phyloP scores from a whole-genome alignment of 1,284 basidiomycete genomes.

The Sporisorium scitamineum region DNA sequence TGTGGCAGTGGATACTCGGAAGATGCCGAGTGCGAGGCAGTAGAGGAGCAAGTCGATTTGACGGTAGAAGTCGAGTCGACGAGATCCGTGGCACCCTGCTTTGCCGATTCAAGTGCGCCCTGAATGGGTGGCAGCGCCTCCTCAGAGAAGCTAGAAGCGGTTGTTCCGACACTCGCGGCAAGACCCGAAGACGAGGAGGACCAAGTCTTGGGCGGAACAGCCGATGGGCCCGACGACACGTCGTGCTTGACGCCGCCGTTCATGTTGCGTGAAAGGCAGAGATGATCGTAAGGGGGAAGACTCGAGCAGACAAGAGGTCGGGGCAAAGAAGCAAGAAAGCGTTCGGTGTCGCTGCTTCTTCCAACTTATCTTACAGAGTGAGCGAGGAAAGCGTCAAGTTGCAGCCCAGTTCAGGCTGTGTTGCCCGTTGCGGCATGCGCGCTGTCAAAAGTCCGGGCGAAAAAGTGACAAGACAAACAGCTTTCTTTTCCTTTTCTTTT shows the following conservation, averaged over 20 bases:
- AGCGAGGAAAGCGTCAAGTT: too few species aligned
- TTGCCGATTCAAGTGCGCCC: conserved; percentile 17
- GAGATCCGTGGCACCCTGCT: conserved; percentile 12
- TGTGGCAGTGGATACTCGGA: conserved; percentile 33
- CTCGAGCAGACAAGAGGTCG: background rate
- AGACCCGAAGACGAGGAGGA: background rate
- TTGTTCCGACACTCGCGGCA: too few species aligned
- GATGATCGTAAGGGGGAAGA: too few species aligned
- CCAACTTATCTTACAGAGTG: too few species aligned
- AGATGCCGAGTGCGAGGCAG: too few species aligned
- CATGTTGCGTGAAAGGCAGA: conserved; percentile 17
- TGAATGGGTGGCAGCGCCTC: conserved; percentile 40
- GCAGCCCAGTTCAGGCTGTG: too few species aligned
- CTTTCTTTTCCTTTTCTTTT: background rate
- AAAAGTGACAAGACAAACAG: conserved; percentile 2
- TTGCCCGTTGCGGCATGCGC: too few species aligned
- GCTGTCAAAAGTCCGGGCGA: too few species aligned
- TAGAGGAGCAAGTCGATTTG: too few species aligned
- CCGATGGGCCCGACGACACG: conserved; percentile 1
- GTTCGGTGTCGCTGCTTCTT: too few species aligned
- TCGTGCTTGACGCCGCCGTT: conserved; percentile 43
- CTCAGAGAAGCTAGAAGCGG: conserved; percentile 19
- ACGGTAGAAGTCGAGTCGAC: conserved; percentile 6
- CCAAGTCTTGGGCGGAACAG: conserved; percentile 14
- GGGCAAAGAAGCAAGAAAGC: background rate